Evolutionary conservation across 192 early-diverging fungal species (phyloP).

Genomic region (Backusella australiensis): DNA sequence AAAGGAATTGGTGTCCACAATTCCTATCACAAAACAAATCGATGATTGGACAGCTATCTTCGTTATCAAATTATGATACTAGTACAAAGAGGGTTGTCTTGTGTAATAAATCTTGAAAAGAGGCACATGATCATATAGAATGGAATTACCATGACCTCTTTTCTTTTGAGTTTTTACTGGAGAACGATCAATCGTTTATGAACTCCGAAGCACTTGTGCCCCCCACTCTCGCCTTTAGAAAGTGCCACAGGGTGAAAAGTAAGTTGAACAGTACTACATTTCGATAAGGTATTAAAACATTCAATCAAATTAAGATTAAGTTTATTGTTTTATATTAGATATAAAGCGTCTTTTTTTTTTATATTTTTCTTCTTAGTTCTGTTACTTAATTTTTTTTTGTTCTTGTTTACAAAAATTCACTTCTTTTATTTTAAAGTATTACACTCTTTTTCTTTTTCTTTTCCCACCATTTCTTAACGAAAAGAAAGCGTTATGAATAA

Average conservation of each 20-base stretch:
- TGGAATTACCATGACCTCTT: slow-evolving; percentile 19
- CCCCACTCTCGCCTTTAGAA: background rate
- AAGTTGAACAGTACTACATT: background rate
- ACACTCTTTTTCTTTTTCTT: background rate
- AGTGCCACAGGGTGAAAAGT: background rate
- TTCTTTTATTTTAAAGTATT: background rate
- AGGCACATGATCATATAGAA: slow-evolving; percentile 41
- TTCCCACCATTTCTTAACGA: background rate
- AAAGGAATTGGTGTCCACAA: background rate
- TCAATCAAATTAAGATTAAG: slow-evolving; percentile 1
- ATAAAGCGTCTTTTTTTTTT: background rate
- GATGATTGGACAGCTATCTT: background rate
- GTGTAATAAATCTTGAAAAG: slow-evolving; percentile 38
- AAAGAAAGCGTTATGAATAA: background rate
- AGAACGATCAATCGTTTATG: slow-evolving; percentile 26
- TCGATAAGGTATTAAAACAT: background rate
- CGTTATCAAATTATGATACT: background rate
- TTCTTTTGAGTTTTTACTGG: slow-evolving; percentile 29
- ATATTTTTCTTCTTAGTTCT: background rate
- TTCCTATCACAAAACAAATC: background rate
- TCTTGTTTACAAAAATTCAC: background rate
- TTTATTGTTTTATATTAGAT: background rate
- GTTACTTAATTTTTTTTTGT: background rate
- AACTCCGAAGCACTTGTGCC: background rate
- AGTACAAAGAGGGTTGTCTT: background rate